Evolutionary conservation across 768 basidiomycete species (phyloP).

Genomic region (Tylopilus plumbeoviolaceoides): DNA sequence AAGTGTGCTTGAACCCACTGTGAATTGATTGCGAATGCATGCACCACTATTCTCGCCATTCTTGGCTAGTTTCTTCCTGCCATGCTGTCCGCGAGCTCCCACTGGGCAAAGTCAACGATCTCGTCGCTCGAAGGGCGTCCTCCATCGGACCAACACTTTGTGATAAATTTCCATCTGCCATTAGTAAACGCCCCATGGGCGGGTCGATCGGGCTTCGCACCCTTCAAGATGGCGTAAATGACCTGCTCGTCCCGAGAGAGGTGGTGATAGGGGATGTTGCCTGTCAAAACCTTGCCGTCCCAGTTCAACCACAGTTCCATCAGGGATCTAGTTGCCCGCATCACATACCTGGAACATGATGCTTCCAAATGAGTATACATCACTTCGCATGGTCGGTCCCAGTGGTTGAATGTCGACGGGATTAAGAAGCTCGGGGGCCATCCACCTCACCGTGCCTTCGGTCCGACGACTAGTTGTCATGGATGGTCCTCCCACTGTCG

Average conservation of each 20-base stretch:
- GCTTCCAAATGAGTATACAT: conserved; percentile 9
- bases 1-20: background rate
- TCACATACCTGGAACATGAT: conserved; percentile 11
- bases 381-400: background rate
- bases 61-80: background rate
- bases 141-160: background rate
- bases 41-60: too few species aligned
- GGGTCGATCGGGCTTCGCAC: background rate
- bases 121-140: background rate
- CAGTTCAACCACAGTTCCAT: background rate
- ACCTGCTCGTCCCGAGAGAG: background rate
- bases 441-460: conserved; percentile 2
- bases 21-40: too few species aligned
- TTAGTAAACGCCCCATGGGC: background rate
- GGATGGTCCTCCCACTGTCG: background rate
- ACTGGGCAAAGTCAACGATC: background rate
- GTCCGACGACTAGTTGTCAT: background rate
- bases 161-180: background rate
- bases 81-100: background rate
- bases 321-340: background rate
- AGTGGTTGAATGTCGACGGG: too few species aligned
- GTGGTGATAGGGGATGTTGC: conserved; percentile 1
- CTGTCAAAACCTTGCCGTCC: background rate
- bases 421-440: conserved; percentile 1
- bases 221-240: background rate